Evolutionary conservation across 305 asterid species (phyloP).

Genomic region (Fraxinus sp.): DNA sequence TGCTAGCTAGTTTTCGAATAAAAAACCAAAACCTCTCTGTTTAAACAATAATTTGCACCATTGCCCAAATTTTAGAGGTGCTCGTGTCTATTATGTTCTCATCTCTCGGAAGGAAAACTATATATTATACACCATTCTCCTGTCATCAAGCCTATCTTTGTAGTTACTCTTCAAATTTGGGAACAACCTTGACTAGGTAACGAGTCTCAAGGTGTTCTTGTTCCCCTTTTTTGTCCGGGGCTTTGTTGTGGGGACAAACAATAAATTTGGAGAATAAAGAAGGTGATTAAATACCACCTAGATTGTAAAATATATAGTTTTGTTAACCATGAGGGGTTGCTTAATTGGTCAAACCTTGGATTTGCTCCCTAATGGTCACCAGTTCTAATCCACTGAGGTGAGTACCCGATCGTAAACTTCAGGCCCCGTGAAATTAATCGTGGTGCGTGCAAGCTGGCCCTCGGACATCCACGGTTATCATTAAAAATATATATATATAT

Average conservation of each 20-base stretch:
- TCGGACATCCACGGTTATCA: too few relatives aligned
- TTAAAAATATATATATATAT: too few relatives aligned
- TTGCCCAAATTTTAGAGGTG: slow-evolving; percentile 50
- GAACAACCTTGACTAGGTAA: slow-evolving; percentile 38
- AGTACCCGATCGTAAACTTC: too few relatives aligned
- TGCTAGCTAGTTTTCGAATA: slow-evolving; percentile 48
- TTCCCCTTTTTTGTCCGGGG: slow-evolving; percentile 55
- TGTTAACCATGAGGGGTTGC: too few relatives aligned
- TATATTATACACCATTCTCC: slow-evolving; percentile 25
- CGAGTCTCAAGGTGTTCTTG: slow-evolving; percentile 38
- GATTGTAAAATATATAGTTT: slow-evolving; percentile 40
- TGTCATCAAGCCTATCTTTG: slow-evolving; percentile 15
- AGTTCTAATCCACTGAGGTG: too few relatives aligned
- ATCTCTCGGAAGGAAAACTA: slow-evolving; percentile 38
- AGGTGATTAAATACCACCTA: slow-evolving; percentile 40
- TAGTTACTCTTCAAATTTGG: slow-evolving; percentile 26
- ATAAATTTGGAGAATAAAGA: slow-evolving; percentile 35
- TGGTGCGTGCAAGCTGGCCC: too few relatives aligned
- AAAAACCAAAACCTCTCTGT: slow-evolving; percentile 32
- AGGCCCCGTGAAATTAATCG: too few relatives aligned
- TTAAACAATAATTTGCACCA: slow-evolving; percentile 39
- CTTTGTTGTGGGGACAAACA: slow-evolving; percentile 37
- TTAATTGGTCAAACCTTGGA: too few relatives aligned
- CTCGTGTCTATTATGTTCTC: slow-evolving; percentile 39
- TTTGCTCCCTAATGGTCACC: too few relatives aligned